Percentiles rank a stretch among this genome's conserved stretches.
Conservation (phyloP, 352 stramenopile species). For the Phytopythium oedochilum region DNA sequence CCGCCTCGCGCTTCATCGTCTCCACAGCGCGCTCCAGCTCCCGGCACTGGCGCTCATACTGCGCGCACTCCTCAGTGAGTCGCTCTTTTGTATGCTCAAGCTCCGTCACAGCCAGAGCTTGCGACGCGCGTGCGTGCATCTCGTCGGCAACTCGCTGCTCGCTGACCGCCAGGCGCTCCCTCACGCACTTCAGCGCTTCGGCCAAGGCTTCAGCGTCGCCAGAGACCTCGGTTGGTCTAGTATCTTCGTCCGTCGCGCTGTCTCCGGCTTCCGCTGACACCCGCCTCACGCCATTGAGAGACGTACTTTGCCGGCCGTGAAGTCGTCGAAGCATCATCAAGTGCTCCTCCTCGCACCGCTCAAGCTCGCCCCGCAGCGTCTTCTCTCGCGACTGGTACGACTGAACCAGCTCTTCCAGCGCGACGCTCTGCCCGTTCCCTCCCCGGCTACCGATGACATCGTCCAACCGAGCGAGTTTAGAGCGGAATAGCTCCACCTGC, state of each 20-base stretch:
- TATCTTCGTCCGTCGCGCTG: not conserved
- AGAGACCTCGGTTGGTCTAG: too few species aligned
- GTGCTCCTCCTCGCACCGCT: not conserved
- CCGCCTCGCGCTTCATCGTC: constrained; percentile 8
- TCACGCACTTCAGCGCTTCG: constrained; percentile 3
- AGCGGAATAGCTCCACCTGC: constrained; percentile 34
- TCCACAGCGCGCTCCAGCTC: constrained; percentile 1
- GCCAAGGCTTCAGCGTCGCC: not conserved
- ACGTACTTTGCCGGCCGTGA: too few species aligned
- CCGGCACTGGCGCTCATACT: not conserved
- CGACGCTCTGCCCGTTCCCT: too few species aligned
- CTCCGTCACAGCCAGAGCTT: constrained; percentile 13
- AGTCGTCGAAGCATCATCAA: not conserved
- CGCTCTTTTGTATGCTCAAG: constrained; percentile 13
- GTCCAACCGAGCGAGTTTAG: constrained; percentile 31
- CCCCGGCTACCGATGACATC: constrained; percentile 5
- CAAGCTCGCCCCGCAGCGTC: constrained; percentile 29
- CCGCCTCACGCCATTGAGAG: too few species aligned
- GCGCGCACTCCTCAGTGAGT: constrained; percentile 5
- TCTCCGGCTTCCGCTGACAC: not conserved
- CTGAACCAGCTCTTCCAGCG: constrained; percentile 23
- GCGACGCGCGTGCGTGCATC: constrained; percentile 15
- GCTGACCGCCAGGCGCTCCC: constrained; percentile 5
- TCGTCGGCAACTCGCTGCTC: constrained; percentile 15
- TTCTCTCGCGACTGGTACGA: constrained; percentile 42